Conservation (phyloP, 768 basidiomycete genomes). For the Collybiopsis luxurians region DNA sequence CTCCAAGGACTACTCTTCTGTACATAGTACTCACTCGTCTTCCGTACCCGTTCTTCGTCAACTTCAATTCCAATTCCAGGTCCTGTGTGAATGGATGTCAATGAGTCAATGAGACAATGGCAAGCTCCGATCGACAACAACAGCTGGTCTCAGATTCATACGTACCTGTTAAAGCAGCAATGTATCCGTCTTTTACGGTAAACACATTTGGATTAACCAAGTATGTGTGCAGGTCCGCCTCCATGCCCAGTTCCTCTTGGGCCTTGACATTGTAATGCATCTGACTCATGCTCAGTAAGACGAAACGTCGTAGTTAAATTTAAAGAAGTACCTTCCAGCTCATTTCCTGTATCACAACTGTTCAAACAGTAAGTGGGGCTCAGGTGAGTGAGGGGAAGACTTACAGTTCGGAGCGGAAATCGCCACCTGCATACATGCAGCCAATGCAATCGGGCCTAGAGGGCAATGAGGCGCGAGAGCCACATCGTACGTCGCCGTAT, state of each 20-base stretch:
- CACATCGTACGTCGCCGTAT: conserved; percentile 70
- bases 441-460: conserved; percentile 67
- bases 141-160: too few species aligned
- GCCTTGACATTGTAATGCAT: conserved; percentile 60
- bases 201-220: conserved; percentile 51
- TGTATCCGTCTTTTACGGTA: conserved; percentile 47
- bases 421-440: conserved; percentile 66
- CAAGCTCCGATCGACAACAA: too few species aligned
- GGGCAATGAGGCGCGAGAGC: conserved; percentile 74
- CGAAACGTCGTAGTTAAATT: not conserved
- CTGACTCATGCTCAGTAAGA: conserved; percentile 21
- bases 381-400: conserved; percentile 11
- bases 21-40: conserved; percentile 30
- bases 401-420: conserved; percentile 57
- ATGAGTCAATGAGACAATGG: too few species aligned
- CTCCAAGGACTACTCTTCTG: conserved; percentile 45
- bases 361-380: not conserved
- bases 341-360: conserved; percentile 66
- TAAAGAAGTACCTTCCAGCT: conserved; percentile 53
- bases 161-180: conserved; percentile 41
- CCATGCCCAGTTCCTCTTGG: conserved; percentile 14
- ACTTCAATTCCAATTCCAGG: conserved; percentile 62
- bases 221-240: conserved; percentile 61
- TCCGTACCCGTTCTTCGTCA: conserved; percentile 52
- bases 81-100: conserved; percentile 24